These are phyloP conservation scores for Leishmania lainsoni DNA, from an alignment of 208 protist genomes.

Conservation along the genomic window DNA sequence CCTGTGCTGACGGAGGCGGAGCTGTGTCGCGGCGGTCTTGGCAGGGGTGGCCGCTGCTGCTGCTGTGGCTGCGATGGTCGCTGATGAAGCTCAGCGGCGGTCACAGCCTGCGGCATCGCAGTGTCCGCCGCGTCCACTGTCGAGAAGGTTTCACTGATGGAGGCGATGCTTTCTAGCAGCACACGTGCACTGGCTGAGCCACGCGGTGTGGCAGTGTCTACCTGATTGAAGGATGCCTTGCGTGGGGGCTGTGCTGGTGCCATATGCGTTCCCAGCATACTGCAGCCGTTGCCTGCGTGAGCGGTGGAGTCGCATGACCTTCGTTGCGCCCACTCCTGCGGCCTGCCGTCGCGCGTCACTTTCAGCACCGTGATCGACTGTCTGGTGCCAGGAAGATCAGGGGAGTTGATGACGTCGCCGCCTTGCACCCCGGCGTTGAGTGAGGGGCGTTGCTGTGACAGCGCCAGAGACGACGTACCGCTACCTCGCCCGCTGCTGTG, in stretches of 20 bases:
- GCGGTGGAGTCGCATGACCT: slow-evolving; percentile 7
- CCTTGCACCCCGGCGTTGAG: not conserved
- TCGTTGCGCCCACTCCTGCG: slow-evolving; percentile 5
- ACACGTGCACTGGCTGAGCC: not conserved
- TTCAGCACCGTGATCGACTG: slow-evolving; percentile 28
- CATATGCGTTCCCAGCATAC: not conserved
- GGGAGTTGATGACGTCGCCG: not conserved
- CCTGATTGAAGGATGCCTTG: slow-evolving; percentile 12
- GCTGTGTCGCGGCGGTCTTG: not conserved
- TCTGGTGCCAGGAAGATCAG: slow-evolving; percentile 3
- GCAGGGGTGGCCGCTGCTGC: not conserved
- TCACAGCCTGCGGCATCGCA: not conserved
- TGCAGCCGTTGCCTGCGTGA: not conserved
- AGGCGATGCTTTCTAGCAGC: slow-evolving; percentile 10
- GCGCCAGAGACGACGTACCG: slow-evolving; percentile 5
- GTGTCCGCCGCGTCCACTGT: not conserved
- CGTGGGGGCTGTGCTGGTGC: slow-evolving; percentile 3
- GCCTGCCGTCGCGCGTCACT: slow-evolving; percentile 13
- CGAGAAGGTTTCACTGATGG: slow-evolving; percentile 8
- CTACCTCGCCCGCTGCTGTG: not conserved
- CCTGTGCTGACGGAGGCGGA: not conserved
- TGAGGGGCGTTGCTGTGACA: not conserved
- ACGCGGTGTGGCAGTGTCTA: not conserved
- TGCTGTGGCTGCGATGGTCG: not conserved
- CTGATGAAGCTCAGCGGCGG: not conserved